Conservation (phyloP, 257 asterid species). For the Solanum habrochaites region DNA sequence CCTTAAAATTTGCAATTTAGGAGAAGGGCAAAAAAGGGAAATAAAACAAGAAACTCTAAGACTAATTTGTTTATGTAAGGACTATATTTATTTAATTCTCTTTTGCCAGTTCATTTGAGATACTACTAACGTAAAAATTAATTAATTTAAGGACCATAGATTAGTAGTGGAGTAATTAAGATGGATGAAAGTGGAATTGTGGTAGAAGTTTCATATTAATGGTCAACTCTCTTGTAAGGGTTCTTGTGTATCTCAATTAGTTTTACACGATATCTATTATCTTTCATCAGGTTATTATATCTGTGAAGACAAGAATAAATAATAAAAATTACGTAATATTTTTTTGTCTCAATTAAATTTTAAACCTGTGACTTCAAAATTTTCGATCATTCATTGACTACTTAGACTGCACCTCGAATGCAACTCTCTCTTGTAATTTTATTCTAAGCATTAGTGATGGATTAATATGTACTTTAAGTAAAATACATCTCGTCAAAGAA, state of each 20-base stretch:
- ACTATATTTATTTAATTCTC: slow-evolving; percentile 7
- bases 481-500: not conserved
- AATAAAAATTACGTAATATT: no score
- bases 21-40: not conserved
- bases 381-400: no score
- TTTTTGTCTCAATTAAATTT: no score
- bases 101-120: slow-evolving; percentile 30
- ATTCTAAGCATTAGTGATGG: slow-evolving; percentile 2
- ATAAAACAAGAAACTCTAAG: not conserved
- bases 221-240: not conserved
- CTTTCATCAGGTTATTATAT: accelerated
- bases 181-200: not conserved
- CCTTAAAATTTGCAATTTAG: slow-evolving; percentile 27
- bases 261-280: no score
- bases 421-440: not conserved
- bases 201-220: not conserved
- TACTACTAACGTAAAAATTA: not conserved
- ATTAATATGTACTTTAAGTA: not conserved
- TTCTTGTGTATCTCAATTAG: no score
- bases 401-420: accelerated
- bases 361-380: not conserved
- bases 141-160: not conserved
- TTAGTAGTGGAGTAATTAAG: not conserved
- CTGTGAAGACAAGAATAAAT: no score
- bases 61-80: not conserved